Percentiles rank a stretch among this genome's conserved stretches.
These are phyloP conservation scores for Fusarium zealandicum DNA, from an alignment of 2,329 filamentous ascomycete genomes.

Conservation along the genomic window DNA sequence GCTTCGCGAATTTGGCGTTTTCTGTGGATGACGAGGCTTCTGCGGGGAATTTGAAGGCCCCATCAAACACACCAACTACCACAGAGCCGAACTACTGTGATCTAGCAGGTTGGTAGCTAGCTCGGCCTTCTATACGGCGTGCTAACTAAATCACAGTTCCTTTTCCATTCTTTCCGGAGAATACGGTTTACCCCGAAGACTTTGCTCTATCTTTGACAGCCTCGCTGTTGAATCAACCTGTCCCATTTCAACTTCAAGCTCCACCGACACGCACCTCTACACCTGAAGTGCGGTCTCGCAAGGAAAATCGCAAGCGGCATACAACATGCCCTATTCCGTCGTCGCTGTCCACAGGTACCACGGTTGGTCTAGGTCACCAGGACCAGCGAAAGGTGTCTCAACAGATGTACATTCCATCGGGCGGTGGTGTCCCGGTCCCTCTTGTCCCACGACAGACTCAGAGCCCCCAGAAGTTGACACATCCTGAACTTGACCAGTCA, in stretches of 20 bases:
- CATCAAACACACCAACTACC: conserved; percentile 53
- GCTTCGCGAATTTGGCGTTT: conserved; percentile 33
- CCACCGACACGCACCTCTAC: conserved; percentile 44
- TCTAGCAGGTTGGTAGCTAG: conserved; percentile 26
- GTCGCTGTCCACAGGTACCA: conserved; percentile 25
- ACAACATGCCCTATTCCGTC: conserved; percentile 13
- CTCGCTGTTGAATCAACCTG: conserved; percentile 58
- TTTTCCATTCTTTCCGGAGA: conserved; percentile 32
- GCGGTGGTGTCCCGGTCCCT: conserved; percentile 25
- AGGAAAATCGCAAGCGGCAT: conserved; percentile 49
- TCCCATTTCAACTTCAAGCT: conserved; percentile 47
- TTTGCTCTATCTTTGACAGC: conserved; percentile 54
- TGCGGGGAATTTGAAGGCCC: conserved; percentile 44
- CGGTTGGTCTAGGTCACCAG: conserved; percentile 34
- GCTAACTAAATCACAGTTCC: conserved; percentile 12
- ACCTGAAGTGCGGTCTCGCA: conserved; percentile 53
- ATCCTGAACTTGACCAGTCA: conserved; percentile 15
- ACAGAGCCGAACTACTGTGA: conserved; percentile 16
- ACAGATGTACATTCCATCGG: conserved; percentile 44
- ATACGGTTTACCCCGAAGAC: conserved; percentile 40
- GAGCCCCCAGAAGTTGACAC: conserved; percentile 18
- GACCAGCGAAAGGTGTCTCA: conserved; percentile 53
- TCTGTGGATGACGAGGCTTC: conserved; percentile 45
- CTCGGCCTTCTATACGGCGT: not conserved
- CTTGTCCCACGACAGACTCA: conserved; percentile 20